These are phyloP conservation scores for Tetradesmus lagerheimii DNA, from an alignment of 139 green algal genomes.

Conservation along the genomic window DNA sequence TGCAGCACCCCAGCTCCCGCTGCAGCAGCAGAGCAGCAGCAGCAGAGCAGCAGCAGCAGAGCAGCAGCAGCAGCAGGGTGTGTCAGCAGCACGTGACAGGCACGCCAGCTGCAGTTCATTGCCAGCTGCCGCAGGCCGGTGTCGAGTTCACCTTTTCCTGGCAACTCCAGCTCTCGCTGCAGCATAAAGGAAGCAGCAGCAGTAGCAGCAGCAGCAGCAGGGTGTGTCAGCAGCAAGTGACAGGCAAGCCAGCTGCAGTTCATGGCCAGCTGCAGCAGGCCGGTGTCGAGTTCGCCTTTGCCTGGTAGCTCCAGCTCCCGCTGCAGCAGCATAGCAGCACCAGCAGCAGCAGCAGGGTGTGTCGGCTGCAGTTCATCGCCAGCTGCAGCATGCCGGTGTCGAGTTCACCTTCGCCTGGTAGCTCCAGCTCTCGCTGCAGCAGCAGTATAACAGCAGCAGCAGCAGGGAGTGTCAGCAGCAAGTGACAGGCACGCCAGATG, in stretches of 20 bases:
- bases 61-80: too few species aligned
- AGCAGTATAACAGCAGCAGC: neutral
- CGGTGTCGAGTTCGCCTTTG: neutral
- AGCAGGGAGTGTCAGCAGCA: neutral
- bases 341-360: neutral
- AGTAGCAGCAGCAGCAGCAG: too few species aligned
- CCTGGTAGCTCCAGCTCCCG: neutral
- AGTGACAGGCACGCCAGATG: too few species aligned
- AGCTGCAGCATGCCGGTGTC: neutral
- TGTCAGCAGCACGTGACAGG: too few species aligned
- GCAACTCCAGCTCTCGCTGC: too few species aligned
- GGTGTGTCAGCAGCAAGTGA: too few species aligned
- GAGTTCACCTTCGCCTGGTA: neutral
- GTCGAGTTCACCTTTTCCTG: neutral
- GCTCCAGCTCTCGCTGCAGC: neutral
- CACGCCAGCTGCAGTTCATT: neutral
- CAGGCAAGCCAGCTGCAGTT: neutral
- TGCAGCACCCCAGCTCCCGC: too few species aligned
- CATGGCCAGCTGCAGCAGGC: neutral
- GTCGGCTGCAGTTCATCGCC: too few species aligned
- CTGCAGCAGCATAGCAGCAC: neutral
- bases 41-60: too few species aligned
- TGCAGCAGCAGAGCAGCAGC: too few species aligned
- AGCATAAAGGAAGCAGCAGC: too few species aligned
- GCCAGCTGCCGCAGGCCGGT: neutral